A percentile compares a stretch with the other conserved stretches of the same genome.
phyloP scores from a whole-genome alignment of 2,329 filamentous ascomycete genomes.

The Beauveria medogensis region DNA sequence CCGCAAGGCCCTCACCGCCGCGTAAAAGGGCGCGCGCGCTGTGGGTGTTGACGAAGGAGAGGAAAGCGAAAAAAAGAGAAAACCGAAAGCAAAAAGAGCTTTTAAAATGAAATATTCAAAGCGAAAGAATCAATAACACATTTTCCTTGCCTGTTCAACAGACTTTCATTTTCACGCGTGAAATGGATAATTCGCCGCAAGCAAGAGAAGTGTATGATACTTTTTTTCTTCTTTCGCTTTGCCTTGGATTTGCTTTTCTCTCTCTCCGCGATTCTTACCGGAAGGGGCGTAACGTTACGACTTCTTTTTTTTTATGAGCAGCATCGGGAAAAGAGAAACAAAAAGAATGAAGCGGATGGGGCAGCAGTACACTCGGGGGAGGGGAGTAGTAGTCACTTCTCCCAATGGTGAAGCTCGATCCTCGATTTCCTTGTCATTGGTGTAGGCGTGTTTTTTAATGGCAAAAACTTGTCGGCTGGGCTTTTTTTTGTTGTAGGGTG shows the following conservation, averaged over 20 bases:
- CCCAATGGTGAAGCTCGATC: background rate
- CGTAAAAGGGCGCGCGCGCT: conserved; percentile 36
- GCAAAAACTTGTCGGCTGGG: conserved; percentile 7
- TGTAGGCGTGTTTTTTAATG: conserved; percentile 7
- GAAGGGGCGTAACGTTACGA: conserved; percentile 7
- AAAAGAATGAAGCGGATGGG: conserved; percentile 4
- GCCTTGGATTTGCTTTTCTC: background rate
- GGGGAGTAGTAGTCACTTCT: background rate
- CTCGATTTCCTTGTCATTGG: background rate
- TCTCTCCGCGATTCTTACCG: background rate
- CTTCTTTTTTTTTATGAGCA: background rate
- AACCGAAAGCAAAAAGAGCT: conserved; percentile 11
- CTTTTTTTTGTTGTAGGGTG: conserved; percentile 5
- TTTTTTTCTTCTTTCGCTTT: background rate
- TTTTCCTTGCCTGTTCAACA: conserved; percentile 11
- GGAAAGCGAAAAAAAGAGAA: background rate
- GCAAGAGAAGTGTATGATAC: background rate
- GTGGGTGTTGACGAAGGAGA: background rate
- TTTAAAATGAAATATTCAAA: conserved; percentile 12
- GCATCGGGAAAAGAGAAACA: conserved; percentile 1
- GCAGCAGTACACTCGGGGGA: background rate
- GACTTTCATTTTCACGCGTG: background rate
- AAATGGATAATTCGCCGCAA: conserved; percentile 6
- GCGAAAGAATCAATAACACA: conserved; percentile 12
- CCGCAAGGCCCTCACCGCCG: conserved; percentile 57